Conservation (phyloP, 2,329 filamentous ascomycete genomes). For the Lachnum nothofagi region DNA sequence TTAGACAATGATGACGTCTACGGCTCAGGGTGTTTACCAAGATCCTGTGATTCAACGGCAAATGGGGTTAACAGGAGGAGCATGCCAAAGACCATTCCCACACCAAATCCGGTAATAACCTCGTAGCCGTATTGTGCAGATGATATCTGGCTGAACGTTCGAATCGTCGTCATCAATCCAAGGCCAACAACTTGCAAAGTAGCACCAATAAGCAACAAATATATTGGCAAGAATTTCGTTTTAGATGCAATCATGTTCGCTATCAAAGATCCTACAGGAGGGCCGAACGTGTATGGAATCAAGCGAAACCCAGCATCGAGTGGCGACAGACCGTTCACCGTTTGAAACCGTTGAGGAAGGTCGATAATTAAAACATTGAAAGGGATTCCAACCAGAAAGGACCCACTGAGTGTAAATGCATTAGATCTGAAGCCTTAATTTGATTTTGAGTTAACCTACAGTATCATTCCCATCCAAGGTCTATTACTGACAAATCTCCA, state of each 20-base stretch:
- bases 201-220: constrained; percentile 46
- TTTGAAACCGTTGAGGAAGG: constrained; percentile 56
- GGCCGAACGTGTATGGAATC: constrained; percentile 53
- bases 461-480: constrained; percentile 20
- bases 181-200: constrained; percentile 49
- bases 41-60: constrained; percentile 33
- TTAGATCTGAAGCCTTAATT: neutral
- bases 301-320: constrained; percentile 53
- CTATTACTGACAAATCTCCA: neutral
- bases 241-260: constrained; percentile 43
- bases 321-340: constrained; percentile 49
- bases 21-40: constrained; percentile 28
- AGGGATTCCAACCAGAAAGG: constrained; percentile 51
- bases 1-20: neutral
- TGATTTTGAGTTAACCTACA: neutral
- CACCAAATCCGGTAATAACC: constrained; percentile 53
- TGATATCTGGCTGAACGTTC: neutral
- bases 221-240: constrained; percentile 42
- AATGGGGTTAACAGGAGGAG: constrained; percentile 28
- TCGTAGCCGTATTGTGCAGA: constrained; percentile 46
- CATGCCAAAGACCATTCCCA: constrained; percentile 36
- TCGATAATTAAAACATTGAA: constrained; percentile 55
- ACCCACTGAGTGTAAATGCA: constrained; percentile 4
- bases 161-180: constrained; percentile 42
- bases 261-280: constrained; percentile 49